Evolutionary conservation across 1,284 basidiomycete species (phyloP).

Genomic region (Flammula alnicola): DNA sequence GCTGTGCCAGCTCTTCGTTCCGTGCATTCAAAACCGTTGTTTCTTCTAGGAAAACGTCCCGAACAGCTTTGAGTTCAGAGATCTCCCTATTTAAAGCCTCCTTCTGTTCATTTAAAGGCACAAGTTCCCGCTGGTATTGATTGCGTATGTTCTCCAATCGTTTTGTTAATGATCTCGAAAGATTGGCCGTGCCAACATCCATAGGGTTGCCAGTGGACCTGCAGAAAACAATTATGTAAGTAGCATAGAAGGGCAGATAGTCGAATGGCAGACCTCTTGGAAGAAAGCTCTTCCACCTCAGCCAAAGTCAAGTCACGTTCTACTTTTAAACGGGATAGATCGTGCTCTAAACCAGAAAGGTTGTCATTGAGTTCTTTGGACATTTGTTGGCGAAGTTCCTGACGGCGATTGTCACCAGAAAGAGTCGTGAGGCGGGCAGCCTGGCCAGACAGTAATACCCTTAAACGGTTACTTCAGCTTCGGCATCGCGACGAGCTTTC

Average conservation of each 20-base stretch:
- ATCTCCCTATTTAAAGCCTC: slow-evolving; percentile 85
- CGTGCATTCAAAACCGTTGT: slow-evolving; percentile 88
- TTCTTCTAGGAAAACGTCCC: slow-evolving; percentile 90
- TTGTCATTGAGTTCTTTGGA: slow-evolving; percentile 81
- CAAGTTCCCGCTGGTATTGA: slow-evolving; percentile 87
- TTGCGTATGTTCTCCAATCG: slow-evolving; percentile 90
- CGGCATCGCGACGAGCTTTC: slow-evolving; percentile 85
- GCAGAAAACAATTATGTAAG: not conserved
- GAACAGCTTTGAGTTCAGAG: slow-evolving; percentile 83
- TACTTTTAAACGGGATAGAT: slow-evolving; percentile 85
- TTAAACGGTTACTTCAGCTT: slow-evolving; percentile 89
- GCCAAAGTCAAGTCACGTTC: slow-evolving; percentile 92
- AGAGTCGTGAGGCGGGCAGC: slow-evolving; percentile 85
- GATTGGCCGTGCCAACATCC: slow-evolving; percentile 50
- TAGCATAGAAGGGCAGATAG: not conserved
- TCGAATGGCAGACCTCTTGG: slow-evolving; percentile 60
- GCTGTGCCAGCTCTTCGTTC: slow-evolving; percentile 90
- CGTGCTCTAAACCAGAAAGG: slow-evolving; percentile 80
- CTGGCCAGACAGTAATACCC: slow-evolving; percentile 88
- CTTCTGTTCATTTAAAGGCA: slow-evolving; percentile 82
- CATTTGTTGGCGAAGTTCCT: slow-evolving; percentile 79
- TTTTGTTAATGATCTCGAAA: slow-evolving; percentile 79
- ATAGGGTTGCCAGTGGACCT: slow-evolving; percentile 31
- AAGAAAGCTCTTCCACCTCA: slow-evolving; percentile 90
- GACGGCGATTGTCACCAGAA: slow-evolving; percentile 76